A percentile compares a stretch with the other conserved stretches of the same genome.
Conservation (phyloP, 75 land plant genomes). For the Cupressus sempervirens region DNA sequence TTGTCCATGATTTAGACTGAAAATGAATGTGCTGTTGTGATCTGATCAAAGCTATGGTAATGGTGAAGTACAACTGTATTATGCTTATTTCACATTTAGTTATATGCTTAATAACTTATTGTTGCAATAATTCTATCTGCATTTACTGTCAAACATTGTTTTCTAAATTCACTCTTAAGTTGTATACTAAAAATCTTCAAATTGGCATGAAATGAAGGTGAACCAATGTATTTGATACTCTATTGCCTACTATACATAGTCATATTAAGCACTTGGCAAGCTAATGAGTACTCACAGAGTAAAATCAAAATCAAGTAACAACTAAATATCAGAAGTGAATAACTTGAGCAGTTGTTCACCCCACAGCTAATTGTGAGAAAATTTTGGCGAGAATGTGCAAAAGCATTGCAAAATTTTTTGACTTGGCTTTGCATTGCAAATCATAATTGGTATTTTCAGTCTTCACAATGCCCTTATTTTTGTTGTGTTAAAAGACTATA, state of each 20-base stretch:
- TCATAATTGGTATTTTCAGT: too few relatives aligned
- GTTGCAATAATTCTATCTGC: background rate
- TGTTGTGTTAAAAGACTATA: too few relatives aligned
- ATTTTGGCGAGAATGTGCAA: too few relatives aligned
- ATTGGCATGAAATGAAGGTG: background rate
- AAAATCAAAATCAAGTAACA: background rate
- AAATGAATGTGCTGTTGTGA: background rate
- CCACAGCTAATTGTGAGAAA: too few relatives aligned
- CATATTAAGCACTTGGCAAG: too few relatives aligned
- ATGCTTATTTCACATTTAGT: background rate
- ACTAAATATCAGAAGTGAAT: background rate
- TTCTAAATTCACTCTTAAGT: background rate
- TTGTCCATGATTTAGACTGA: background rate
- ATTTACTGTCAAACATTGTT: background rate
- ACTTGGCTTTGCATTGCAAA: too few relatives aligned
- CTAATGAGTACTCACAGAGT: background rate
- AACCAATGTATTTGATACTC: background rate
- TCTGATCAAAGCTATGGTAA: background rate
- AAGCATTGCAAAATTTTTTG: too few relatives aligned
- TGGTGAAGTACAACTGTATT: background rate
- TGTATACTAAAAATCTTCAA: background rate
- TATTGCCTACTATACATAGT: too few relatives aligned
- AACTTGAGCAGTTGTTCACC: too few relatives aligned
- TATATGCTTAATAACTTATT: background rate
- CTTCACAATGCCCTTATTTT: too few relatives aligned